These are phyloP conservation scores for Ascochyta fabae DNA, from an alignment of 2,329 filamentous ascomycete species.

Conservation along the genomic window DNA sequence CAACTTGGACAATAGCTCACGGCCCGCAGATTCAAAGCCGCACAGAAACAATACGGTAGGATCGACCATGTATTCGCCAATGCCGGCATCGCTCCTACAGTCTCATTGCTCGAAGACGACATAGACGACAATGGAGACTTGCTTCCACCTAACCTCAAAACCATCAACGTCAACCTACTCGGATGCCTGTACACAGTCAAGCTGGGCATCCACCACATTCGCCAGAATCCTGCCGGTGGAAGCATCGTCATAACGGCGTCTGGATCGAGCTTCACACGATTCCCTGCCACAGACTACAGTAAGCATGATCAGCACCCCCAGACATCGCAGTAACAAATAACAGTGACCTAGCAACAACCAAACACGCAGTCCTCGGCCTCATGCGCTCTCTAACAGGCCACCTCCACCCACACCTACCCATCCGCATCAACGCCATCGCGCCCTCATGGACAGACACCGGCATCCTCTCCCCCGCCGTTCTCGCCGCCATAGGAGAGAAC, in stretches of 20 bases:
- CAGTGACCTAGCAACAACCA: slow-evolving; percentile 29
- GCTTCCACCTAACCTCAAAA: slow-evolving; percentile 33
- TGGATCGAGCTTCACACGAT: slow-evolving; percentile 35
- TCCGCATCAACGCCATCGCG: slow-evolving; percentile 44
- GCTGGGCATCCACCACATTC: slow-evolving; percentile 37
- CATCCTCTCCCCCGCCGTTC: slow-evolving; percentile 24
- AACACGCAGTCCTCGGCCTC: slow-evolving; percentile 43
- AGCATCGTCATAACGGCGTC: slow-evolving; percentile 44
- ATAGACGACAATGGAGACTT: slow-evolving; percentile 39
- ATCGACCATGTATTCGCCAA: slow-evolving; percentile 57
- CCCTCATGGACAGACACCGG: slow-evolving; percentile 42
- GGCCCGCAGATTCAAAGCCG: slow-evolving; percentile 53
- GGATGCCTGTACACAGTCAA: slow-evolving; percentile 41
- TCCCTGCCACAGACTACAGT: slow-evolving; percentile 42
- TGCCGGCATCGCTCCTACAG: slow-evolving; percentile 34
- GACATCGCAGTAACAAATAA: slow-evolving; percentile 5
- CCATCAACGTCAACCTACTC: slow-evolving; percentile 38
- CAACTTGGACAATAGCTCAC: neutral
- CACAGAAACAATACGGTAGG: slow-evolving; percentile 50
- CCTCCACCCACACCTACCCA: slow-evolving; percentile 32
- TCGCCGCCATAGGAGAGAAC: slow-evolving; percentile 24
- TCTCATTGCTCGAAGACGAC: slow-evolving; percentile 36
- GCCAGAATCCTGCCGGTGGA: slow-evolving; percentile 33
- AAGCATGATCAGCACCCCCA: neutral
- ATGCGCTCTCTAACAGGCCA: slow-evolving; percentile 31